phyloP scores from a whole-genome alignment of 148 eudicot species.

The Polygonum maritimum region DNA sequence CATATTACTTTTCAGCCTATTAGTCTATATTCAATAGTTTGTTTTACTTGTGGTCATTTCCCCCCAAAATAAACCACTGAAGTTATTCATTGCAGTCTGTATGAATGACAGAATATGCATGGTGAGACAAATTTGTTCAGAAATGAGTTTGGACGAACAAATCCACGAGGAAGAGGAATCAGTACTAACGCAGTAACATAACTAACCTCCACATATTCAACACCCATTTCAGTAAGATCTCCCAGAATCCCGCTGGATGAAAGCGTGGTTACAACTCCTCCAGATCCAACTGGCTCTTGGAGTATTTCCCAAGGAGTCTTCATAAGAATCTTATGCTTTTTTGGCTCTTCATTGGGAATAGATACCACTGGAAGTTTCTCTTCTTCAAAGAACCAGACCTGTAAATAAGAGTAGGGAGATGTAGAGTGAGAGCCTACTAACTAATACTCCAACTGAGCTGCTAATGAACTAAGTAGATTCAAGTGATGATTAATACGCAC shows the following conservation, averaged over 20 bases:
- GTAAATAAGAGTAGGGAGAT: slow-evolving; percentile 5
- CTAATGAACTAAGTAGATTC: background rate
- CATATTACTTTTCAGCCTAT: too few species aligned
- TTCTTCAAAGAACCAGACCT: slow-evolving; percentile 89
- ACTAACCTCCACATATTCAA: slow-evolving; percentile 75
- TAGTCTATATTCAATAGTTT: too few species aligned
- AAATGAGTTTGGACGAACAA: background rate
- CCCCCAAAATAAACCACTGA: background rate
- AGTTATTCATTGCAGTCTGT: background rate
- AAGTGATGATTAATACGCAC: background rate
- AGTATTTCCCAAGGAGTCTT: slow-evolving; percentile 88
- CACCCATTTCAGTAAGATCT: slow-evolving; percentile 42
- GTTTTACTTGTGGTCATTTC: too few species aligned
- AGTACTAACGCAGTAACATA: background rate
- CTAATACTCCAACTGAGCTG: background rate
- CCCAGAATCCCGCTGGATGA: slow-evolving; percentile 48
- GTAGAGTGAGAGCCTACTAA: background rate
- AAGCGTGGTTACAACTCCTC: slow-evolving; percentile 53
- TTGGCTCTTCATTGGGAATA: slow-evolving; percentile 35
- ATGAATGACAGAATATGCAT: background rate
- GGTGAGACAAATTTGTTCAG: background rate
- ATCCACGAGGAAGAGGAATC: background rate
- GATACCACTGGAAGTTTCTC: slow-evolving; percentile 80
- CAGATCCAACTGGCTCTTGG: slow-evolving; percentile 73
- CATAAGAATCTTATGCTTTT: slow-evolving; percentile 69